Evolutionary conservation across 805 yeast genomes (phyloP).

Genomic region (Cyberlindnera mycetangii): DNA sequence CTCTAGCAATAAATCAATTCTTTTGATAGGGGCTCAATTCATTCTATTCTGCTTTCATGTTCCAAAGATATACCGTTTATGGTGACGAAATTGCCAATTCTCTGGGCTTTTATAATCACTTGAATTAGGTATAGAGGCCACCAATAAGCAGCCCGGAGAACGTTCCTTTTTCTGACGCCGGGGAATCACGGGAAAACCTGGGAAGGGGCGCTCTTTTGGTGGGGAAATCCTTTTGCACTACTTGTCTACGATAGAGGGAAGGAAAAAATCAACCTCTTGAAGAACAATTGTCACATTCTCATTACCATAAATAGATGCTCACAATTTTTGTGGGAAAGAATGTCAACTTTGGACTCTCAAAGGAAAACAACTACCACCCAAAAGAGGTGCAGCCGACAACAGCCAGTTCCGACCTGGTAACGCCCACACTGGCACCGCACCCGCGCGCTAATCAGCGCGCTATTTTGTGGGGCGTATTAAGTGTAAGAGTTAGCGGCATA

Average conservation of each 20-base stretch:
- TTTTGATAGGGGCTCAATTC: too few species aligned
- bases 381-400: slow-evolving; percentile 1
- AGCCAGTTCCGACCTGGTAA: neutral
- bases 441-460: neutral
- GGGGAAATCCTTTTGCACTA: too few species aligned
- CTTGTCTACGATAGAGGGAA: too few species aligned
- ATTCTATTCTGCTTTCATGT: too few species aligned
- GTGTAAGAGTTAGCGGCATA: too few species aligned
- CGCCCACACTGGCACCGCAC: neutral
- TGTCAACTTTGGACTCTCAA: neutral
- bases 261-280: too few species aligned
- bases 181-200: slow-evolving; percentile 1
- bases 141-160: neutral
- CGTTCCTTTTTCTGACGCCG: slow-evolving; percentile 1
- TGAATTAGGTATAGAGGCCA: neutral
- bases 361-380: neutral
- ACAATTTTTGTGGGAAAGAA: neutral
- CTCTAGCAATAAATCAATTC: too few species aligned
- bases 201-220: neutral
- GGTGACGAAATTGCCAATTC: too few species aligned
- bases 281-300: too few species aligned
- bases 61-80: too few species aligned
- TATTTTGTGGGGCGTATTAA: neutral
- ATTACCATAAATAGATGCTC: too few species aligned
- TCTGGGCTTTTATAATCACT: neutral